Percentiles rank a stretch among this genome's conserved stretches.
Evolutionary conservation across 2,329 filamentous ascomycete genomes (phyloP).

Genomic region (Alternaria arborescens): DNA sequence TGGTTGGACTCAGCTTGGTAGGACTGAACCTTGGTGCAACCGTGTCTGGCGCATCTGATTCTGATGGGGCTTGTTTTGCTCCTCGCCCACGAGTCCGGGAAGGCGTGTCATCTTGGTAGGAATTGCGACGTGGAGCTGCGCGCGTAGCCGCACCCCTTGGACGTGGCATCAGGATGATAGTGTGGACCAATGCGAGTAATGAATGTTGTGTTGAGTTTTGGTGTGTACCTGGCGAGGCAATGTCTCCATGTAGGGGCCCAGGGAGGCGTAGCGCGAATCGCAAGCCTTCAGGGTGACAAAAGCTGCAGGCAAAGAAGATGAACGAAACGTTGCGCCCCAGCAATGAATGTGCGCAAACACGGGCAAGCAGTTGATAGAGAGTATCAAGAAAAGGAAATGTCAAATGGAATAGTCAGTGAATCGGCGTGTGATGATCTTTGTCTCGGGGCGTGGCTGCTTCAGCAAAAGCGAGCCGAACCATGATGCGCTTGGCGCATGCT

Average conservation of each 20-base stretch:
- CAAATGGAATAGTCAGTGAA: slow-evolving; percentile 30
- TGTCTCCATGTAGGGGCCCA: slow-evolving; percentile 38
- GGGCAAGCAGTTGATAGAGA: slow-evolving; percentile 19
- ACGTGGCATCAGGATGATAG: slow-evolving; percentile 34
- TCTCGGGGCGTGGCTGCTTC: slow-evolving; percentile 45
- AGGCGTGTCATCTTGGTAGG: slow-evolving; percentile 43
- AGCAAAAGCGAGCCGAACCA: slow-evolving; percentile 39
- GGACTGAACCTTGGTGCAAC: slow-evolving; percentile 37
- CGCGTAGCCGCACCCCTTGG: slow-evolving; percentile 39
- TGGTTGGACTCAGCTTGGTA: slow-evolving; percentile 34
- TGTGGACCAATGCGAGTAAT: slow-evolving; percentile 6
- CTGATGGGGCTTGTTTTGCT: slow-evolving; percentile 40
- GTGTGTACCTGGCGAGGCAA: slow-evolving; percentile 27
- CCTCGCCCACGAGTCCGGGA: slow-evolving; percentile 47
- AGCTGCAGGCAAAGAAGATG: slow-evolving; percentile 34
- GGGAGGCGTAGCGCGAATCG: slow-evolving; percentile 47
- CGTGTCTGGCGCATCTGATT: slow-evolving; percentile 38
- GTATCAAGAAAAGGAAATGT: slow-evolving; percentile 28
- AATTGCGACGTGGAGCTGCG: slow-evolving; percentile 42
- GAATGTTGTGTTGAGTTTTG: slow-evolving; percentile 14
- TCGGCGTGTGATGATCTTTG: slow-evolving; percentile 48
- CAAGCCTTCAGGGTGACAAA: slow-evolving; percentile 44
- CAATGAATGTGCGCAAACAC: slow-evolving; percentile 22
- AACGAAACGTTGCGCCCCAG: slow-evolving; percentile 30
- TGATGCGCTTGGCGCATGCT: slow-evolving; percentile 32